These are phyloP conservation scores for Pisolithus tinctorius DNA, from an alignment of 768 basidiomycete genomes.

Conservation along the genomic window DNA sequence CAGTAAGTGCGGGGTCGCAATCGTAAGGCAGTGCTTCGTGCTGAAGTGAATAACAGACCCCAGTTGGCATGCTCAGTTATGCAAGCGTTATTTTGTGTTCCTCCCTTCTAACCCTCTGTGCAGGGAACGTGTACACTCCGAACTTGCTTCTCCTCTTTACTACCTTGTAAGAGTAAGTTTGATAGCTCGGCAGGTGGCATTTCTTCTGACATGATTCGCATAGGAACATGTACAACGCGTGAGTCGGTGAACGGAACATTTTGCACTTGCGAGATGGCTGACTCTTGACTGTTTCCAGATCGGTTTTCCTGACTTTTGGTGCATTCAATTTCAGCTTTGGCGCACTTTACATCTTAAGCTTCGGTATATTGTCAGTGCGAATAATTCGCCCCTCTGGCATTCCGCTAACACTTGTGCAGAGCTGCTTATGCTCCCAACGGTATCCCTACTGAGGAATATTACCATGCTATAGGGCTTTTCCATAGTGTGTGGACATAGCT, in stretches of 20 bases:
- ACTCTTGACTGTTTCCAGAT: slow-evolving; percentile 4
- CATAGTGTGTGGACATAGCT: slow-evolving; percentile 22
- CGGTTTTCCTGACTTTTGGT: slow-evolving; percentile 23
- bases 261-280: too few species aligned
- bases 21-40: neutral
- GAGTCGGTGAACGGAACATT: neutral
- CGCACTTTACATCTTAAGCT: slow-evolving; percentile 20
- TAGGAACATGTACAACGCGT: slow-evolving; percentile 24
- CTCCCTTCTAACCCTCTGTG: slow-evolving; percentile 18
- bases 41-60: slow-evolving; percentile 11
- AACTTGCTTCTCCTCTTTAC: slow-evolving; percentile 24
- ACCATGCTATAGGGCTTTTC: slow-evolving; percentile 22
- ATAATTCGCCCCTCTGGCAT: too few species aligned
- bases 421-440: slow-evolving; percentile 20
- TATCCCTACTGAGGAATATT: slow-evolving; percentile 18
- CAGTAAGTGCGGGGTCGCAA: slow-evolving; percentile 8
- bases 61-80: slow-evolving; percentile 23
- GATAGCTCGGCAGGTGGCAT: neutral
- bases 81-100: slow-evolving; percentile 26
- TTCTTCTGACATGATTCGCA: slow-evolving; percentile 5
- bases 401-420: slow-evolving; percentile 9
- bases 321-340: slow-evolving; percentile 20
- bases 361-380: slow-evolving; percentile 19
- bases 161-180: slow-evolving; percentile 19
- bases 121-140: slow-evolving; percentile 10